Conservation (phyloP, 352 stramenopile genomes). For the Phytopythium montanum region DNA sequence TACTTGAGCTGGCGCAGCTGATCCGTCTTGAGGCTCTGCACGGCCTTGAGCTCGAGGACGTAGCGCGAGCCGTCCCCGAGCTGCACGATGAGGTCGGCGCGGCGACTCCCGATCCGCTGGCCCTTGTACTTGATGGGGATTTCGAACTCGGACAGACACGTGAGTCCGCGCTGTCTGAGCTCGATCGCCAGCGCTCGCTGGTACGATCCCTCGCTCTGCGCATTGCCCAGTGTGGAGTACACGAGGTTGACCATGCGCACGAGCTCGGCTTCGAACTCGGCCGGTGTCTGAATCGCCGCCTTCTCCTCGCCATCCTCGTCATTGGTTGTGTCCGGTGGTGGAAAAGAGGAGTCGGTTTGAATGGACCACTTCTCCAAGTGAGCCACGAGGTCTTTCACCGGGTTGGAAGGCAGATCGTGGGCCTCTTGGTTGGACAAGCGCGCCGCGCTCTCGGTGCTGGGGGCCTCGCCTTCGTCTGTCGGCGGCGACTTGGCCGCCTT, state of each 20-base stretch:
- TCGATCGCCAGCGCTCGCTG: constrained; percentile 27
- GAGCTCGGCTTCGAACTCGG: constrained; percentile 5
- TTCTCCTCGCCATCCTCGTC: background rate
- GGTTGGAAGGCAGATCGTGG: constrained; percentile 2
- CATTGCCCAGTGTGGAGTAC: constrained; percentile 22
- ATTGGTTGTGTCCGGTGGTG: background rate
- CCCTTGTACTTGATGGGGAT: constrained; percentile 34
- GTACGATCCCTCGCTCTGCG: constrained; percentile 36
- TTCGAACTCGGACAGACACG: constrained; percentile 21
- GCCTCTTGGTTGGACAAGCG: constrained; percentile 1
- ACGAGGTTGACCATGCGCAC: constrained; percentile 22
- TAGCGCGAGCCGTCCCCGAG: constrained; percentile 20
- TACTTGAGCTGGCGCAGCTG: constrained; percentile 36
- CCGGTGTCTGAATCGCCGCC: background rate
- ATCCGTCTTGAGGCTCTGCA: constrained; percentile 15
- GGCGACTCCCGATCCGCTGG: constrained; percentile 19
- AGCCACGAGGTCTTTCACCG: constrained; percentile 1
- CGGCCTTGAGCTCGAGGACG: constrained; percentile 35
- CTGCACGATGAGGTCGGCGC: constrained; percentile 27
- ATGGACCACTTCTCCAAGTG: constrained; percentile 6
- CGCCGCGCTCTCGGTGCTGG: background rate
- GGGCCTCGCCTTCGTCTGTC: background rate
- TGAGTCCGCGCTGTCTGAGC: constrained; percentile 19
- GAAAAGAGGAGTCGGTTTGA: background rate
- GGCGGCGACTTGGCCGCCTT: background rate